These are phyloP conservation scores for Citrus unshiu DNA, from an alignment of 345 rosid genomes.

Conservation along the genomic window DNA sequence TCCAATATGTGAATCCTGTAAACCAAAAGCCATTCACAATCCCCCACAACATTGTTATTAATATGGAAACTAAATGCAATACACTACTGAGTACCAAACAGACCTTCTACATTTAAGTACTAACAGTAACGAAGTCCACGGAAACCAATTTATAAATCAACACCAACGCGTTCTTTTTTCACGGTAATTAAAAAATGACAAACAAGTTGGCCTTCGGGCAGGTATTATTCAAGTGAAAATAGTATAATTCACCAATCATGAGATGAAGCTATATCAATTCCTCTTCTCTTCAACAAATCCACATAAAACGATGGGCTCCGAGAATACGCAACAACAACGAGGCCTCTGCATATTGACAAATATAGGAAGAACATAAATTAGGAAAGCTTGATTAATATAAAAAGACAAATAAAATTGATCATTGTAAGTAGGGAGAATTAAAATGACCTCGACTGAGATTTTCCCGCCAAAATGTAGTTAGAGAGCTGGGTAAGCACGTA, in stretches of 20 bases:
- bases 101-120: not conserved
- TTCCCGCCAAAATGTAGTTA: constrained; percentile 57
- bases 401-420: not conserved
- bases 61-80: not conserved
- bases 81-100: not conserved
- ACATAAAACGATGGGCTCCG: constrained; percentile 69
- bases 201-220: not conserved
- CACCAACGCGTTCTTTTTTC: not conserved
- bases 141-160: not conserved
- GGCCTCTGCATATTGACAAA: constrained; percentile 37
- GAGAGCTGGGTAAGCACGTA: constrained; percentile 61
- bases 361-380: not conserved
- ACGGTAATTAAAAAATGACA: not conserved
- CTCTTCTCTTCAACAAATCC: constrained; percentile 49
- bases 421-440: constrained; percentile 1
- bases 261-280: constrained; percentile 42
- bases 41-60: not conserved
- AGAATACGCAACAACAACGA: constrained; percentile 62
- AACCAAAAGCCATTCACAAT: not conserved
- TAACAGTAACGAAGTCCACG: not conserved
- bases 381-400: not conserved
- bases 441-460: constrained; percentile 67
- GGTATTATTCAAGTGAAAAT: not conserved
- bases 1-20: constrained; percentile 78
- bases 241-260: constrained; percentile 44